Base-by-base conservation (phyloP, 805 yeast genomes). In the Nadsonia fulvescens region DNA sequence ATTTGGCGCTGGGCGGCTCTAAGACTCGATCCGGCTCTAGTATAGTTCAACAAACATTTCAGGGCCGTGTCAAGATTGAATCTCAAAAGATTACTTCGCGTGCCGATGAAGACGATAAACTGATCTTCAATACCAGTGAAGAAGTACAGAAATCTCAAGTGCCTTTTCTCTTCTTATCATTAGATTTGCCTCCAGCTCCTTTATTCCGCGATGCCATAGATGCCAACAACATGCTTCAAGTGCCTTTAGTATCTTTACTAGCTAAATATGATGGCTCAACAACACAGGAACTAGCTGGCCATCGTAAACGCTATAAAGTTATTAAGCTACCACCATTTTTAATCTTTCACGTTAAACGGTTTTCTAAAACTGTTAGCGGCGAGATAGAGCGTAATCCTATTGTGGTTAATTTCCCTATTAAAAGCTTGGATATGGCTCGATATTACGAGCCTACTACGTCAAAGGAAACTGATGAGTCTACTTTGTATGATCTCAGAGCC, bases 101-200 rank as follows among this genome's bases (percentile, higher is more conserved):
- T 24, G 45, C 52, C 20, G 42, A 37, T 7, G 35, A 33, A 10
- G 36, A 40, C 3, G 44, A 34, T 11, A 27, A 38, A 7, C 30
- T 36, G 11, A 33, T 22, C 27, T 39, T 41, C 12, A 42, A 37
- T 6, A 36, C 44, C 8, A 38, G 38, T 14, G 25, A 32, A 12
- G 36, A 35, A 24, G 38, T 39, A 18, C 31, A 32, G 7, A 25
- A 23, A 21, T 14, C 34, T 23, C 29, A 25, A 23, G 20, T 31
- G 27, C 37, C 49, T 23, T 73, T 67, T 37, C 60, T 74, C 65
- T 37, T 61, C 10, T 38, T 78, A 8, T 48, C 72, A 0, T 42
- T 78, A n/a, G 68, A 63, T 25, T 44, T 73, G 11, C 86, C 89
- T 0, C 53, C 63, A 1, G 44, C 45, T 6, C 67, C 82, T 0